Evolutionary conservation across 202 grass and related monocot species (phyloP), one percentile per base, ranked within the genome.

Genomic region (Carex arenaria): DNA sequence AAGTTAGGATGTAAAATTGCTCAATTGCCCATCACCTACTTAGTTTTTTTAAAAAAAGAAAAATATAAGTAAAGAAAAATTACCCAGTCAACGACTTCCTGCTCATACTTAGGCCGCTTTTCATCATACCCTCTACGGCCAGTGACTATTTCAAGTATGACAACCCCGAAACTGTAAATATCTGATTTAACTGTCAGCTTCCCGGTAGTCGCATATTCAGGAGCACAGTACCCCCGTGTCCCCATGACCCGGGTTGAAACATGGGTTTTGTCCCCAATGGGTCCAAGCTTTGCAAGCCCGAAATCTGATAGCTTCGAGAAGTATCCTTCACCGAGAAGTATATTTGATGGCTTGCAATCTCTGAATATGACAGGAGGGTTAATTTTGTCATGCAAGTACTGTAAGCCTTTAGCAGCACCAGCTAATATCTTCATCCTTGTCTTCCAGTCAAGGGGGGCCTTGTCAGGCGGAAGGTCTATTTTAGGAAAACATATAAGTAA

Each of bases 101-200:
- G 87, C 81, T 97, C 89, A 53, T 80, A 89, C 45, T 85, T 81
- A 75, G 91, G 86, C 26, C 73, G 75, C 57, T 85, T 64, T 40
- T 40, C 36, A 40, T 97, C 94, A 82, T 87, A 80, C 7, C 90
- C 86, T 68, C 84, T 97, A 84, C 91, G 83, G 17, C 94, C 94
- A 30, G 91, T 97, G 81, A 93, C 87, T 70, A 90, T 47, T 82
- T 97, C 94, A 32, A 97, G 87, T 81, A 97, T 90, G 32, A 93
- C 89, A 54, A 97, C 94, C 60, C 94, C 94, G 75, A 97, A 97
- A 87, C 94, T 97, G 85, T 97, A 97, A 82, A 97, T 85, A 82
- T 93, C 94, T 11, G 91, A 93, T 19, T 97, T 97, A 42, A 84
- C 45, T 1, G 89, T 97, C 77, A 97, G 83, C 59, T 97, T 83